Percentiles rank a stretch among this genome's conserved stretches.
phyloP scores from a whole-genome alignment of 176 grass and related monocot species.

The Rhynchospora tenuis region DNA sequence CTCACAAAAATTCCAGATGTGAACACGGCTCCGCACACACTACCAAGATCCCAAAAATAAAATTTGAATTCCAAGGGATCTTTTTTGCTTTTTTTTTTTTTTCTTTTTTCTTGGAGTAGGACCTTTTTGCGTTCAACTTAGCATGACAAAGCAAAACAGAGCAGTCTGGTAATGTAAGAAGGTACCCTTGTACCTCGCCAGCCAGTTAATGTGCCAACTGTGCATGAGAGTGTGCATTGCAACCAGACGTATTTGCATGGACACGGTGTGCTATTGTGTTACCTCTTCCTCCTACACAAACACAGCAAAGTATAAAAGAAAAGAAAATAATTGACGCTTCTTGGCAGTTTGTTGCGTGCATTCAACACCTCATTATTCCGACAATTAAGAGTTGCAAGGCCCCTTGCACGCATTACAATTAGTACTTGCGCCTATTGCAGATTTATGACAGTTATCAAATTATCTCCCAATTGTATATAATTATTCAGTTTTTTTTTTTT shows the following conservation, averaged over 20 bases:
- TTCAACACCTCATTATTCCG: slow-evolving; percentile 23
- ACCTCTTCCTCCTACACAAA: not conserved
- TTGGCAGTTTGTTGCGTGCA: slow-evolving; percentile 7
- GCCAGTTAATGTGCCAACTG: not conserved
- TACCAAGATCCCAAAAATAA: not conserved
- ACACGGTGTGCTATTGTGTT: not conserved
- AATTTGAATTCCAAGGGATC: not conserved
- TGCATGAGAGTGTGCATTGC: not conserved
- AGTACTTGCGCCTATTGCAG: not conserved
- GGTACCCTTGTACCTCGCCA: not conserved
- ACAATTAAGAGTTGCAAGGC: not conserved
- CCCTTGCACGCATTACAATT: not conserved
- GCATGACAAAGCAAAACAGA: not conserved
- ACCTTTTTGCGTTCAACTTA: not conserved
- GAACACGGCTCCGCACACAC: not conserved
- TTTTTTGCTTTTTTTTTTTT: not conserved
- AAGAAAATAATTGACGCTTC: not conserved
- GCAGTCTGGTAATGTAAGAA: not conserved
- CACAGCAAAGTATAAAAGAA: not conserved
- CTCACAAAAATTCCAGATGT: not conserved
- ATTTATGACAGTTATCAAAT: not conserved
- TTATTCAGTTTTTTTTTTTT: too few species aligned
- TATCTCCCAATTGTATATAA: not conserved
- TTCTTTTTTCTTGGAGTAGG: not conserved
- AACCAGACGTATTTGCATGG: not conserved